phyloP scores from a whole-genome alignment of 139 green algal genomes.

The Tetratostichococcus sp. region DNA sequence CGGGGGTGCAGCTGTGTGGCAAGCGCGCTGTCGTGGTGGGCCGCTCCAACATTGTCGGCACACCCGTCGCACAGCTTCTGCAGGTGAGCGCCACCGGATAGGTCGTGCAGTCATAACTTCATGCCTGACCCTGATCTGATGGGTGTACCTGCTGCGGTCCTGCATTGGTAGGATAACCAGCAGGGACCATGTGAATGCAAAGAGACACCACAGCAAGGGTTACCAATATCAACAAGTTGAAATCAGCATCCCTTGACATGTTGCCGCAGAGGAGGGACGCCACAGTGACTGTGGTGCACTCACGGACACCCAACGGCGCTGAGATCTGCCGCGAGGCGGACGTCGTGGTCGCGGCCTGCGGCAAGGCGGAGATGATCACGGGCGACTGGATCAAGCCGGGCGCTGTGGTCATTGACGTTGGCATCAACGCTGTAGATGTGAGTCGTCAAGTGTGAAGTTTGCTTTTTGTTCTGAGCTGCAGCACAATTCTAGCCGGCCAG shows the following conservation, averaged over 20 bases:
- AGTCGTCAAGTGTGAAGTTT: not conserved
- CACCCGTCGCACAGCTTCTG: constrained; percentile 81
- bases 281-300: constrained; percentile 39
- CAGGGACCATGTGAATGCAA: too few species aligned
- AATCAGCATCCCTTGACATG: too few species aligned
- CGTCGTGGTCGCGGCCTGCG: constrained; percentile 92
- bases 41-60: constrained; percentile 90
- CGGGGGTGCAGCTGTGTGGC: constrained; percentile 47
- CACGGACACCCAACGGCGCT: constrained; percentile 49
- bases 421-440: constrained; percentile 64
- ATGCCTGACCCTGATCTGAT: constrained; percentile 50
- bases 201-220: too few species aligned
- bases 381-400: constrained; percentile 73
- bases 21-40: constrained; percentile 87
- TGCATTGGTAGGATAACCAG: too few species aligned
- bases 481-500: too few species aligned
- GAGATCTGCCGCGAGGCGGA: constrained; percentile 78
- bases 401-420: constrained; percentile 67
- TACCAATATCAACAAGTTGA: too few species aligned
- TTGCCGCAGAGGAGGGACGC: constrained; percentile 34
- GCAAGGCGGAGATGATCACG: constrained; percentile 80
- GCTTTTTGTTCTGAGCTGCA: too few species aligned
- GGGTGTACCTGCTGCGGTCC: constrained; percentile 24
- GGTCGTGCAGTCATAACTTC: too few species aligned
- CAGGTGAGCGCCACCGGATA: constrained; percentile 56